Percentiles rank a stretch among this genome's conserved stretches.
These are phyloP conservation scores for Naganishia kalamii DNA, from an alignment of 768 basidiomycete species.

Conservation along the genomic window DNA sequence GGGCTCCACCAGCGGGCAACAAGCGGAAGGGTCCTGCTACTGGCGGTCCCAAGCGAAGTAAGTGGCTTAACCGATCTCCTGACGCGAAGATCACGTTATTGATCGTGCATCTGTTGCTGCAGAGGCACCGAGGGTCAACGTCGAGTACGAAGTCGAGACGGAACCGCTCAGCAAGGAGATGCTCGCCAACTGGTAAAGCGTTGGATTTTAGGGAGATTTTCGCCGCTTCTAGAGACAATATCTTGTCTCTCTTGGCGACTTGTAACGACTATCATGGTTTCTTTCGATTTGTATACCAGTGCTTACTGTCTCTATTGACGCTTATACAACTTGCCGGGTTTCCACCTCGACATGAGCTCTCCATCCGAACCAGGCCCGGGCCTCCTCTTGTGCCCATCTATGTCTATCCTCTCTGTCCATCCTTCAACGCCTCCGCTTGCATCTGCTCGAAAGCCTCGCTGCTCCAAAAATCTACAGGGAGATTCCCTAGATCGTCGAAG, in stretches of 20 bases:
- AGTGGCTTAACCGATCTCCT: constrained; percentile 1
- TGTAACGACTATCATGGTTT: not conserved
- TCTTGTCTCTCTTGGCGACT: not conserved
- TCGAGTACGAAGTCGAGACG: constrained; percentile 93
- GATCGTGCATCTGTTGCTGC: constrained; percentile 7
- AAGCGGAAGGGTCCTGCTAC: constrained; percentile 39
- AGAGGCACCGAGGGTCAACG: constrained; percentile 78
- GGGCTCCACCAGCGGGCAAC: constrained; percentile 45
- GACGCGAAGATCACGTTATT: not conserved
- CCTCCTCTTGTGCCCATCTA: too few species aligned
- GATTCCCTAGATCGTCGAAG: constrained; percentile 31
- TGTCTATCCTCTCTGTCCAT: not conserved
- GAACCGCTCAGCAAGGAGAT: constrained; percentile 51
- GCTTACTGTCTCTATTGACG: not conserved
- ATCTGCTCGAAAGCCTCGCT: constrained; percentile 7
- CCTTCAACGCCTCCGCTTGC: not conserved
- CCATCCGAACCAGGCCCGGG: too few species aligned
- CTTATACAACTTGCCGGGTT: not conserved
- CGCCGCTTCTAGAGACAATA: not conserved
- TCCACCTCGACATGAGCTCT: too few species aligned
- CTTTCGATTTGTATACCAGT: not conserved
- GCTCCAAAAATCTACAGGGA: constrained; percentile 34
- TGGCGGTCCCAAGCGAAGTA: constrained; percentile 31
- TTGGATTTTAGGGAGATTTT: not conserved
- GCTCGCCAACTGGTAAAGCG: constrained; percentile 45